These are phyloP conservation scores for Penicillium lividum DNA, from an alignment of 495 filamentous ascomycete species.

Conservation along the genomic window DNA sequence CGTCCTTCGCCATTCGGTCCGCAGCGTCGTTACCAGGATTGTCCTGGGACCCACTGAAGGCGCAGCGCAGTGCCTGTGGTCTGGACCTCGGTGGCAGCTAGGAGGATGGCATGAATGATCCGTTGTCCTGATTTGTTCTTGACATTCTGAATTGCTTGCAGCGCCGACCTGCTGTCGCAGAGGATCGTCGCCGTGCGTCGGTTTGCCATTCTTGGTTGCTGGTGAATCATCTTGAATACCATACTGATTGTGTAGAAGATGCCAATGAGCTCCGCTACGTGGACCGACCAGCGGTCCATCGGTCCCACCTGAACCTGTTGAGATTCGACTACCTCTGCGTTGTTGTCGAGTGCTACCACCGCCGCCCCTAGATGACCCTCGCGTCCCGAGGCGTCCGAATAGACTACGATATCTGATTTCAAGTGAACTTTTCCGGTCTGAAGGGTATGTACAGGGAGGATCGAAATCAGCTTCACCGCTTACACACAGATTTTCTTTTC, in stretches of 20 bases:
- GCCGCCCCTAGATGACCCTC: conserved; percentile 19
- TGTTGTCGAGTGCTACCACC: conserved; percentile 11
- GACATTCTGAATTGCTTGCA: conserved; percentile 18
- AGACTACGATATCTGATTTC: conserved; percentile 19
- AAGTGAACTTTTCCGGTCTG: conserved; percentile 4
- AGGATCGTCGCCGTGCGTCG: neutral
- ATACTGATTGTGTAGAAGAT: conserved; percentile 25
- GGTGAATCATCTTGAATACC: conserved; percentile 14
- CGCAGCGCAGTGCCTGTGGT: conserved; percentile 11
- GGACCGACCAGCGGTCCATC: conserved; percentile 25
- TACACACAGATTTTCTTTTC: too few species aligned
- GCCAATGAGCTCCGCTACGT: conserved; percentile 25
- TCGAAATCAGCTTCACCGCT: too few species aligned
- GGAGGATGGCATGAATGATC: conserved; percentile 23
- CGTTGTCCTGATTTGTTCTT: conserved; percentile 24
- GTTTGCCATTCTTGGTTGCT: conserved; percentile 13
- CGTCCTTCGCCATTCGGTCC: conserved; percentile 14
- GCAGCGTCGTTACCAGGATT: conserved; percentile 15
- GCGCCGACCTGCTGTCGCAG: conserved; percentile 19
- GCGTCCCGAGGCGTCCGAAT: conserved; percentile 23
- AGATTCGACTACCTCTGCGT: conserved; percentile 8
- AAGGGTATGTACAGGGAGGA: conserved; percentile 14
- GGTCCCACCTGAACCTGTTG: conserved; percentile 25
- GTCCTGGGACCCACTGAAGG: conserved; percentile 24
- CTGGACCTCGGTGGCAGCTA: conserved; percentile 18